Evolutionary conservation across 441 rosid species (phyloP), one percentile per base, ranked within the genome.

Genomic region (Populus hybrid): DNA sequence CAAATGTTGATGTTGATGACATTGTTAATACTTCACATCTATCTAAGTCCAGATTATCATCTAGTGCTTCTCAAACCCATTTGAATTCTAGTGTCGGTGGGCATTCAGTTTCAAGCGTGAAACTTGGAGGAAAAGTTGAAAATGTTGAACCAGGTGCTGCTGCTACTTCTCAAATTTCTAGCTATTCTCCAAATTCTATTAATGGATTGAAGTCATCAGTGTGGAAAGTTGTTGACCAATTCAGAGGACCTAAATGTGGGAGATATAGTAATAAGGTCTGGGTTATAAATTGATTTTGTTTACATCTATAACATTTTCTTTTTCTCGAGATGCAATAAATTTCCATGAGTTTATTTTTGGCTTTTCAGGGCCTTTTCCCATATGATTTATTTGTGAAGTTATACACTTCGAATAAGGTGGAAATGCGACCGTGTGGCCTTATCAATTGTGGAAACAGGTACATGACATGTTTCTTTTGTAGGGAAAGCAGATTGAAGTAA

Each of bases 391-490:
- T 96, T 88, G 86, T 87, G 71, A 88, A 90, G 83, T 85, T 96
- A 69, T 94, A 94, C 81, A 82, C 77, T 66, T 87, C 84, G 78
- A 88, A 85, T 82, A 91, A 90, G 82, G 85, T 75, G 72, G 96
- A 93, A 79, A 81, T 93, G 78, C 87, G 78, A 80, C 98, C 99
- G 21, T 89, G 90, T 83, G 99, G 99, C 68, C 92, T 96, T 72
- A 84, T 86, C 80, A 96, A 96, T 78, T 89, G 95, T 76, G 98
- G 98, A 40, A 96, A 94, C 85, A 96, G 96, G 99, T 96, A 83
- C 71, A 70, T 36, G n/a, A 24, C 40, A 26, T 34, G 63, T n/a
- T 38, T 23, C 59, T 67, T 67, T 46, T 28, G 36, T 73, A 3
- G 40, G 30, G 36, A 12, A 50, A 53, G 4, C 40, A 74, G 53